Percentiles rank a stretch among this genome's conserved stretches.
Evolutionary conservation across 768 basidiomycete genomes (phyloP).

Genomic region (Favolaschia claudopus): DNA sequence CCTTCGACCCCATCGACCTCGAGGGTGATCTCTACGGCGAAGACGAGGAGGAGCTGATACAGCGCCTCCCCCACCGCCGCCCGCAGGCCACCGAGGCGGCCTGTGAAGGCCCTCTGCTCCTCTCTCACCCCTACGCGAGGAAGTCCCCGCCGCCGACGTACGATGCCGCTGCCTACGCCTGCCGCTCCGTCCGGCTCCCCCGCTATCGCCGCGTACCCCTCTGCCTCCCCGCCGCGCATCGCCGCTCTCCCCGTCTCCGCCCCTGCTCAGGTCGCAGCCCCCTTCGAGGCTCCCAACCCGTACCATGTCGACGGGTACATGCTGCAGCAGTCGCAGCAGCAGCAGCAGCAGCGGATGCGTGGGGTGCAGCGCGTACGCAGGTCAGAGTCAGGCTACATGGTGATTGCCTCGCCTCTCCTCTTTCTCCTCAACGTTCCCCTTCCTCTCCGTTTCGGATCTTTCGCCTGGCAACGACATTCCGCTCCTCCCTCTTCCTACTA

Average conservation of each 20-base stretch:
- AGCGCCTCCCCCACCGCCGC: background rate
- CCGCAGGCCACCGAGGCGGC: conserved; percentile 3
- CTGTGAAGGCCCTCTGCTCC: conserved; percentile 23
- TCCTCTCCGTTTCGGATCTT: background rate
- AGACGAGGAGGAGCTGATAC: conserved; percentile 24
- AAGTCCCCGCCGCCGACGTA: background rate
- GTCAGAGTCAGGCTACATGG: background rate
- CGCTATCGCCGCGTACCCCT: background rate
- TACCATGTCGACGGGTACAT: background rate
- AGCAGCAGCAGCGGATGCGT: no score
- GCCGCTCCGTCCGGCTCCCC: background rate
- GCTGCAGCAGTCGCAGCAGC: conserved; percentile 17
- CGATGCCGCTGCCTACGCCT: background rate
- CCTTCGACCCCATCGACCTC: conserved; percentile 50
- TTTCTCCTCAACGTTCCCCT: no score
- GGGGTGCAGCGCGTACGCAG: conserved; percentile 4
- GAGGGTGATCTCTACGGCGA: no score
- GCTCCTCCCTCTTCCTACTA: no score
- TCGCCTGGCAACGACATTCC: no score
- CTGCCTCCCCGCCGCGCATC: background rate
- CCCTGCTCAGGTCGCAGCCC: conserved; percentile 14
- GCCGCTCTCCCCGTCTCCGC: no score
- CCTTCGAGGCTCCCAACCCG: conserved; percentile 13
- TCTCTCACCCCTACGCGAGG: conserved; percentile 17
- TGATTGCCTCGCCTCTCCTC: no score